Conservation (phyloP, 257 asterid species). For the Solanum megistacrolobum region DNA sequence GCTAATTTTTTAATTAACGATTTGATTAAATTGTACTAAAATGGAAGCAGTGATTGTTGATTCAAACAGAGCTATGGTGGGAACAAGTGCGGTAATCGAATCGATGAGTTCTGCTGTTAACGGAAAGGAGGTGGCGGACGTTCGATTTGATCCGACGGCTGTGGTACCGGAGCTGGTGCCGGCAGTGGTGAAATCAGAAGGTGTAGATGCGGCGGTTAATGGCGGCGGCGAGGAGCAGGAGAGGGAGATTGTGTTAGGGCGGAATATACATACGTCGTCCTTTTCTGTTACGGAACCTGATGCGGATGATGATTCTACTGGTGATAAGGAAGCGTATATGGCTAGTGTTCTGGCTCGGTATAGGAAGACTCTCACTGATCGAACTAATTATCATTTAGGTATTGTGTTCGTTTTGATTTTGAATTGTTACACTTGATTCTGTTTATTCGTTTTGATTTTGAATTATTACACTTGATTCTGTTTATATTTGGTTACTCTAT, state of each 20-base stretch:
- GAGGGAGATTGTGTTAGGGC: conserved; percentile 71
- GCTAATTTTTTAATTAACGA: neutral
- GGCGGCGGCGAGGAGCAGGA: conserved; percentile 9
- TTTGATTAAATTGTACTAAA: neutral
- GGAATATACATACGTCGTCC: conserved; percentile 73
- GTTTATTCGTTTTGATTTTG: neutral
- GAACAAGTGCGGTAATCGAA: neutral
- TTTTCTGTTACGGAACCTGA: conserved; percentile 92
- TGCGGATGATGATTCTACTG: conserved; percentile 89
- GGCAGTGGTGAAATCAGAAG: conserved; percentile 21
- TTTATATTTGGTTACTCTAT: neutral
- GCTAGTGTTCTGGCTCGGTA: conserved; percentile 89
- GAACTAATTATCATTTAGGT: conserved; percentile 91
- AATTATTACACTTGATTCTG: neutral
- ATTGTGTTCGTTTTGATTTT: neutral
- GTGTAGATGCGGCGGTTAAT: neutral
- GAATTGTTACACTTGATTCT: neutral
- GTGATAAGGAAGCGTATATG: conserved; percentile 91
- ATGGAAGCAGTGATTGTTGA: neutral
- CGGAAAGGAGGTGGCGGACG: neutral
- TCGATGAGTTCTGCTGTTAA: neutral
- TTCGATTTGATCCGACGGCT: conserved; percentile 35
- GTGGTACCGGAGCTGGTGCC: conserved; percentile 53
- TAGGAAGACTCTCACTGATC: conserved; percentile 62
- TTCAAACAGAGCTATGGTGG: neutral